Percentiles rank a stretch among this genome's conserved stretches.
Conservation (phyloP, 2,329 filamentous ascomycete genomes). For the Pseudogymnoascus sp. region DNA sequence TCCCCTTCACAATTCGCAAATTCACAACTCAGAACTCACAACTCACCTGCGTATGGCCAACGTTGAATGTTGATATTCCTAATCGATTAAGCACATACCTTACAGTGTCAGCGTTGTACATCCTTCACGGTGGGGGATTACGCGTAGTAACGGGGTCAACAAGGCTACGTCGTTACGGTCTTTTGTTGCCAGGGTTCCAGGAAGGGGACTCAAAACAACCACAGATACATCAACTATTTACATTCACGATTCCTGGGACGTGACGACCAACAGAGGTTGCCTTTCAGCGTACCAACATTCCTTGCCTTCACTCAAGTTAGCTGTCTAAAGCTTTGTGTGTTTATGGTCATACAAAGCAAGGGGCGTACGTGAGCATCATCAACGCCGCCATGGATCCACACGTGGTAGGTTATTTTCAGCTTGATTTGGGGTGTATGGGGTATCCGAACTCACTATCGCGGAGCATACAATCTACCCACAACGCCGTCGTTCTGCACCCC, state of each 20-base stretch:
- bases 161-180: conserved; percentile 33
- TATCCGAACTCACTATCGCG: background rate
- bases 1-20: background rate
- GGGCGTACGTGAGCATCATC: background rate
- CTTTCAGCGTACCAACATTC: background rate
- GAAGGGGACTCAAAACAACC: conserved; percentile 34
- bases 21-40: background rate
- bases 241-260: background rate
- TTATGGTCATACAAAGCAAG: background rate
- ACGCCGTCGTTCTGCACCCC: background rate
- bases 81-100: background rate
- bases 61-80: background rate
- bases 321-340: background rate
- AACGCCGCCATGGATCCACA: background rate
- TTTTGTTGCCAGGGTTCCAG: conserved; percentile 24
- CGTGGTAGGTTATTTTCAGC: background rate
- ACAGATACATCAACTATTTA: background rate
- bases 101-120: background rate
- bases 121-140: background rate
- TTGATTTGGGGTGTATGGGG: background rate
- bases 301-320: background rate
- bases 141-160: conserved; percentile 3
- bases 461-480: background rate
- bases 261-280: background rate
- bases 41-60: background rate